These are phyloP conservation scores for Nicotiana knightiana DNA, from an alignment of 257 asterid genomes.

Conservation along the genomic window DNA sequence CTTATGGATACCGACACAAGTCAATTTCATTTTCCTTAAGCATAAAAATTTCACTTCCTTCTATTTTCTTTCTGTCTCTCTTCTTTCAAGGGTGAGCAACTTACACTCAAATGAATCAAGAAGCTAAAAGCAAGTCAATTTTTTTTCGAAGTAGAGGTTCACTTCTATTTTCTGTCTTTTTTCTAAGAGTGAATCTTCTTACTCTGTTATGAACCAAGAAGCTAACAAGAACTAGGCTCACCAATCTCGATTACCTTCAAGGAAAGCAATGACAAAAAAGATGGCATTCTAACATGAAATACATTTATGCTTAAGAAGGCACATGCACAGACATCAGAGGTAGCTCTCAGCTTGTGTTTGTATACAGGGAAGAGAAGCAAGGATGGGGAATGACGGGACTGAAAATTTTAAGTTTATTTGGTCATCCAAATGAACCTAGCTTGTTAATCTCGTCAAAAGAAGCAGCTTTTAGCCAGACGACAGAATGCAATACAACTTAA, in stretches of 20 bases:
- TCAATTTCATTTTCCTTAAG: background rate
- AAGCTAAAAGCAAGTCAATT: background rate
- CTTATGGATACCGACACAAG: background rate
- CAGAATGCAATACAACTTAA: background rate
- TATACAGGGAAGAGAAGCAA: background rate
- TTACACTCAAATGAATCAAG: background rate
- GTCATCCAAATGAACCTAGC: constrained; percentile 1
- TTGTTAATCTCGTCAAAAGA: background rate
- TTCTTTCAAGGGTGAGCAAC: background rate
- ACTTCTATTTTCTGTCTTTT: background rate
- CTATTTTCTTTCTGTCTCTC: background rate
- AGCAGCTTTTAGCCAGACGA: background rate
- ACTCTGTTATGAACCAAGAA: background rate
- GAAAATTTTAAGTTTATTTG: background rate
- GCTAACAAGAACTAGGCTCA: background rate
- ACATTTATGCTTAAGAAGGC: background rate
- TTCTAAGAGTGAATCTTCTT: background rate
- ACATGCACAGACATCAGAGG: background rate
- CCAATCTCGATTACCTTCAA: background rate
- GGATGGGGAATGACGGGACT: background rate
- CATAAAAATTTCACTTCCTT: background rate
- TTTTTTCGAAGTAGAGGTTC: background rate
- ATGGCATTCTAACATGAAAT: background rate
- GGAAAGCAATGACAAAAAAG: background rate
- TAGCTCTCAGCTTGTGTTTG: background rate